A percentile compares a stretch with the other conserved stretches of the same genome.
These are phyloP conservation scores for Xenoacremonium recifei DNA, from an alignment of 2,329 filamentous ascomycete genomes.

Conservation along the genomic window DNA sequence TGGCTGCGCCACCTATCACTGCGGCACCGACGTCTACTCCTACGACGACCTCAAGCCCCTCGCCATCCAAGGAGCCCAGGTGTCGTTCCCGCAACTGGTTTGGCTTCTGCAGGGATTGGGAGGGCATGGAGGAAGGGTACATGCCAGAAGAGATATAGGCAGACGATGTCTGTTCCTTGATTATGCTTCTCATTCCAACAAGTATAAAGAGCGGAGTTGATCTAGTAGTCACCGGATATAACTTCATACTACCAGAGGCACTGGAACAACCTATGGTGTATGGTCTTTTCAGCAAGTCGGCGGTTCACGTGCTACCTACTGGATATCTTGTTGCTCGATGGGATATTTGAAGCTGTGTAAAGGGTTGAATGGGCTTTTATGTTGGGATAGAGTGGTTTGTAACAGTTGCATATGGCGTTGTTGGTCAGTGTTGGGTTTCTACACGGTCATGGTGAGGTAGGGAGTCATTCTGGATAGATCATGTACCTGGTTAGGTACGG, in stretches of 20 bases:
- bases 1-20: constrained; percentile 27
- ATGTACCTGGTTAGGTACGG: no score
- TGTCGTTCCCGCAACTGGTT: constrained; percentile 41
- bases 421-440: no score
- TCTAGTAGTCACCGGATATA: no score
- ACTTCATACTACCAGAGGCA: no score
- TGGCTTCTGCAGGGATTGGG: constrained; percentile 41
- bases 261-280: neutral
- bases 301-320: no score
- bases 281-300: neutral
- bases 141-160: constrained; percentile 32
- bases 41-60: constrained; percentile 21
- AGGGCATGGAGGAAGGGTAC: constrained; percentile 20
- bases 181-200: neutral
- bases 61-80: constrained; percentile 24
- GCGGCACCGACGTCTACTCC: constrained; percentile 30
- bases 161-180: neutral
- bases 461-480: no score
- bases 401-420: no score
- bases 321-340: no score
- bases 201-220: constrained; percentile 3
- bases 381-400: no score
- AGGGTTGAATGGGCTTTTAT: no score
- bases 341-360: no score
- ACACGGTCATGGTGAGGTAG: no score